Conservation (phyloP, 768 basidiomycete genomes). For the Crepidotus variabilis region DNA sequence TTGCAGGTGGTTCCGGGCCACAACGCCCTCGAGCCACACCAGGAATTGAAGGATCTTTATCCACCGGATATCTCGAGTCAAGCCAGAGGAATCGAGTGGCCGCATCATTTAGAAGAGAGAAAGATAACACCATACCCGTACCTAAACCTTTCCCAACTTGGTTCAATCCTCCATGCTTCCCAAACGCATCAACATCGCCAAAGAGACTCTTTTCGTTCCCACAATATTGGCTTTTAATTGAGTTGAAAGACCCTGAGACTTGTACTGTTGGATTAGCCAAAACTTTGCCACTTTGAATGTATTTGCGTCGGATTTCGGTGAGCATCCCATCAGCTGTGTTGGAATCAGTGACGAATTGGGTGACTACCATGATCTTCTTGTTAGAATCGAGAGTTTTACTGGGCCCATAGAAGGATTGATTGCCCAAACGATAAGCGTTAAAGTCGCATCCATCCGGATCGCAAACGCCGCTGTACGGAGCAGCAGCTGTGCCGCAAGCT, state of each 20-base stretch:
- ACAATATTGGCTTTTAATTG: not conserved
- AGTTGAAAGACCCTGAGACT: not conserved
- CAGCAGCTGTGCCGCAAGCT: not conserved
- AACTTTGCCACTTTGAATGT: constrained; percentile 44
- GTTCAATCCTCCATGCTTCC: constrained; percentile 30
- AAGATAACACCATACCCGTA: constrained; percentile 38
- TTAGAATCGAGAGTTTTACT: constrained; percentile 40
- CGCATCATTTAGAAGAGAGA: constrained; percentile 18
- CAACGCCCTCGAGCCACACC: constrained; percentile 45
- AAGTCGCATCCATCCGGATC: constrained; percentile 52
- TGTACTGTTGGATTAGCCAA: constrained; percentile 24
- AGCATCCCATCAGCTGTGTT: constrained; percentile 13
- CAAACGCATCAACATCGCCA: not conserved
- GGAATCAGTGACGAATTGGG: constrained; percentile 32
- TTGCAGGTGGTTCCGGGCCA: not conserved
- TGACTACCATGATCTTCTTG: constrained; percentile 45
- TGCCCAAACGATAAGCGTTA: constrained; percentile 51
- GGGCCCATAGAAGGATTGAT: constrained; percentile 37
- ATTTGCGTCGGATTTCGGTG: constrained; percentile 44
- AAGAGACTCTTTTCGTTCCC: not conserved
- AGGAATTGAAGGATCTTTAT: constrained; percentile 18
- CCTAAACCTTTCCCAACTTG: constrained; percentile 26
- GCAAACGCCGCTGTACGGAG: constrained; percentile 23
- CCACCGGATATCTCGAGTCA: constrained; percentile 36
- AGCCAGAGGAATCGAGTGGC: constrained; percentile 46